Base-by-base conservation (phyloP, 2,329 filamentous ascomycete species). In the Cadophora malorum region DNA sequence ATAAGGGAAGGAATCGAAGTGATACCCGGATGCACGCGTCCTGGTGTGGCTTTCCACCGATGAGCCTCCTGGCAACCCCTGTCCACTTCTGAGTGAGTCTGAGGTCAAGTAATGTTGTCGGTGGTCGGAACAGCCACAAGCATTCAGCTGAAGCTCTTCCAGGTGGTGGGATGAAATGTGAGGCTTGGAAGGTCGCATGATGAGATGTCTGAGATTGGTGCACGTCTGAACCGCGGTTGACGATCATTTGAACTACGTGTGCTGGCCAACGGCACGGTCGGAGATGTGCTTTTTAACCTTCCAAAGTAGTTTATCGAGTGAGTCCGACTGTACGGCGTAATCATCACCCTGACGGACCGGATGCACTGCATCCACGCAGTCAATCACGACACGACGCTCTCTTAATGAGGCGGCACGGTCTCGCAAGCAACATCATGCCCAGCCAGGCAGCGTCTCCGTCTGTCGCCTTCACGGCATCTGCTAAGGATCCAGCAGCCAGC, bases 161-260 rank as follows among this genome's bases (percentile, higher is more conserved):
- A 49, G 28, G 21, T 25, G 60, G 23, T 60, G 64, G 33, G 35
- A 38, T 25, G 35, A 7, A 47, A 49, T 60, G 4, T 61, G 58
- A 59, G 53, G 66, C 52, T 41, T 58, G 69, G 63, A 67, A 52
- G 69, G 70, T 70, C 69, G 71, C 71, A 73, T 70, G 69, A 65
- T 70, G 67, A 67, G 66, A 52, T 70, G 71, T 67, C 66, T 64
- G 66, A 68, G 66, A 50, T 64, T 63, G 64, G 70, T 69, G 67
- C 59, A 70, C 59, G 56, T 38, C 49, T 71, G 68, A 65, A 68
- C 70, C 65, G 65, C 66, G 66, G 61, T 69, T 69, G 70, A 69
- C 70, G 69, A 74, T 72, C 70, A 70, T 70, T 69, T 67, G 50
- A 69, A 4, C 33, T 55, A 60, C 25, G 55, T 53, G 63, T 56